These are phyloP conservation scores for Claviceps africana DNA, from an alignment of 2,329 filamentous ascomycete genomes.

Conservation along the genomic window DNA sequence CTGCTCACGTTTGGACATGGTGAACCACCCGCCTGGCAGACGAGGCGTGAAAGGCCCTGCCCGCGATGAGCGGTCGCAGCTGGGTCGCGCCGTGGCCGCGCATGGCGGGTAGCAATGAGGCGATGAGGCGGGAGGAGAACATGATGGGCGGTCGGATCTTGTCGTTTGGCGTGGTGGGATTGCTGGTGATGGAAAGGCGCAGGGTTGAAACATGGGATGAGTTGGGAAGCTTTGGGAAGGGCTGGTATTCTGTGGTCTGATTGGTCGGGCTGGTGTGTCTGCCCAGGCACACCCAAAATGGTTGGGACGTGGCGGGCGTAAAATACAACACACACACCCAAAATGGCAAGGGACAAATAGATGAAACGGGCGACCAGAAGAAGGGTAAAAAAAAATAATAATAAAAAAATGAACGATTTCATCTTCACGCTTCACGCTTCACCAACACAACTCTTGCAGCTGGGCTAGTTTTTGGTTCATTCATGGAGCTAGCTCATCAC, in stretches of 20 bases:
- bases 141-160: background rate
- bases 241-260: background rate
- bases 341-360: background rate
- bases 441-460: too few species aligned
- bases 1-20: conserved; percentile 24
- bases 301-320: too few species aligned
- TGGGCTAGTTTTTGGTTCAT: background rate
- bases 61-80: conserved; percentile 1
- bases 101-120: background rate
- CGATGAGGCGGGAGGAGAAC: background rate
- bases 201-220: background rate
- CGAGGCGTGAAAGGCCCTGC: conserved; percentile 22
- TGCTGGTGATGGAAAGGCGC: too few species aligned
- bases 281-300: background rate
- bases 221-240: too few species aligned
- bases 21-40: conserved; percentile 30
- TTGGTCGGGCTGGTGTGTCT: background rate
- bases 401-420: background rate
- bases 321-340: too few species aligned
- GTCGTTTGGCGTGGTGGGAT: too few species aligned
- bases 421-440: too few species aligned
- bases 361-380: background rate
- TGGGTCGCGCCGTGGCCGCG: background rate
- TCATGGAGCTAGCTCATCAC: background rate
- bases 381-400: background rate